Evolutionary conservation across 2,329 filamentous ascomycete genomes (phyloP).

Genomic region (Aspergillus versicolor): DNA sequence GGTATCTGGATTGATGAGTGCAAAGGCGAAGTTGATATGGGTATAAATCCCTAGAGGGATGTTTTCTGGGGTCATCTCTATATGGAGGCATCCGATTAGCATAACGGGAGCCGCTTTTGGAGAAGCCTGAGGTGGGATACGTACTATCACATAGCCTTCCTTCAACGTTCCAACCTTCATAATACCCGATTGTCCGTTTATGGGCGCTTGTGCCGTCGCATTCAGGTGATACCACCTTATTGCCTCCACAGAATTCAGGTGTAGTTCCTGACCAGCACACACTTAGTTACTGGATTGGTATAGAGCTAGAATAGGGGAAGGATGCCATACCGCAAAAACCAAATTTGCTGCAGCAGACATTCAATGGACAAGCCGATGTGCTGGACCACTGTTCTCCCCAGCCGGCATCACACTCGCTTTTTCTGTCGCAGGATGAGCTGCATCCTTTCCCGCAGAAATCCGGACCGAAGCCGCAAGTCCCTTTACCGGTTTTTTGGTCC

Average conservation of each 20-base stretch:
- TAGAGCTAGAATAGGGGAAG: too few relatives aligned
- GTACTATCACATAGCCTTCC: conserved; percentile 21
- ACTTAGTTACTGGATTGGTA: too few relatives aligned
- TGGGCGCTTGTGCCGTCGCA: not conserved
- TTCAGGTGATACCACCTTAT: conserved; percentile 7
- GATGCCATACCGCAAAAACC: conserved; percentile 16
- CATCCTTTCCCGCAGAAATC: conserved; percentile 17
- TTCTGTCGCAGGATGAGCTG: conserved; percentile 20
- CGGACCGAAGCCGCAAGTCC: conserved; percentile 16
- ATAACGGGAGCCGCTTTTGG: not conserved
- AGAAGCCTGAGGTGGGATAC: not conserved
- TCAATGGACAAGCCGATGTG: conserved; percentile 25
- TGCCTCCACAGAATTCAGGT: conserved; percentile 14
- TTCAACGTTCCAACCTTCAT: conserved; percentile 31
- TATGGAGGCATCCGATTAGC: not conserved
- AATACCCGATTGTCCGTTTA: conserved; percentile 34
- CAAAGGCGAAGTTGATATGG: conserved; percentile 44
- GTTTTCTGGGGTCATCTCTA: conserved; percentile 16
- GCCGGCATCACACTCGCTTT: conserved; percentile 26
- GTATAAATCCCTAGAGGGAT: conserved; percentile 25
- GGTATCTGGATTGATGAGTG: conserved; percentile 40
- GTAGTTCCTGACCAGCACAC: not conserved
- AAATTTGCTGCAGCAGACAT: conserved; percentile 30
- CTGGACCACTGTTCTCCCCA: conserved; percentile 19
- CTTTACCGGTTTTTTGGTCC: not conserved